phyloP scores from a whole-genome alignment of 345 rosid species.

The Eucalyptus marginata region DNA sequence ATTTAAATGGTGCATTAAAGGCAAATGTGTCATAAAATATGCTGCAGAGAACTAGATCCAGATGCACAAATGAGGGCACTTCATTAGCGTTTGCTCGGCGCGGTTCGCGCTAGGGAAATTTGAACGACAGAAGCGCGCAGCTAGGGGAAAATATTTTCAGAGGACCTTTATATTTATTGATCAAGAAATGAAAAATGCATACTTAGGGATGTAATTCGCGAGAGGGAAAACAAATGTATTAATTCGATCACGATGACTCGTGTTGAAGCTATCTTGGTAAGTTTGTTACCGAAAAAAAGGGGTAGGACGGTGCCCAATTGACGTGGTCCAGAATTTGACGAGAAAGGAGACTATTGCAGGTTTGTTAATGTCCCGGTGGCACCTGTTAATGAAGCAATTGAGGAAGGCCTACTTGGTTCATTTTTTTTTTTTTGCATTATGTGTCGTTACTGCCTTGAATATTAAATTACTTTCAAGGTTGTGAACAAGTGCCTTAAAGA shows the following conservation, averaged over 20 bases:
- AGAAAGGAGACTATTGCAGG: too few species aligned
- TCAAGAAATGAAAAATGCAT: not conserved
- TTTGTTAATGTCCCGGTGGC: not conserved
- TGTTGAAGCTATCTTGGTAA: not conserved
- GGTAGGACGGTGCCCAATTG: not conserved
- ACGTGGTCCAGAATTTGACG: not conserved
- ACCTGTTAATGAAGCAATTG: not conserved
- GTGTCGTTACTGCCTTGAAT: not conserved
- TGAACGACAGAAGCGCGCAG: not conserved
- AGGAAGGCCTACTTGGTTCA: not conserved
- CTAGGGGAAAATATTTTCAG: not conserved
- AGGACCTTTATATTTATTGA: not conserved
- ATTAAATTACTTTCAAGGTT: not conserved
- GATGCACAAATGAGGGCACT: not conserved
- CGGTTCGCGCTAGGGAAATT: not conserved
- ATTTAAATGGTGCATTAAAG: not conserved
- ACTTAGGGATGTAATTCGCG: not conserved
- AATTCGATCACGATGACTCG: not conserved
- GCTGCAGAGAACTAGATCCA: not conserved
- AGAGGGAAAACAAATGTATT: not conserved
- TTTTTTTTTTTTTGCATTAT: not conserved
- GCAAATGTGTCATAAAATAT: not conserved
- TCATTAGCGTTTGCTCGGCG: not conserved
- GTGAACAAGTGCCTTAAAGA: not conserved
- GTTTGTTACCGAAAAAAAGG: not conserved